A percentile compares a stretch with the other conserved stretches of the same genome.
These are phyloP conservation scores for Pythium grandisporangium DNA, from an alignment of 352 stramenopile genomes.

Conservation along the genomic window DNA sequence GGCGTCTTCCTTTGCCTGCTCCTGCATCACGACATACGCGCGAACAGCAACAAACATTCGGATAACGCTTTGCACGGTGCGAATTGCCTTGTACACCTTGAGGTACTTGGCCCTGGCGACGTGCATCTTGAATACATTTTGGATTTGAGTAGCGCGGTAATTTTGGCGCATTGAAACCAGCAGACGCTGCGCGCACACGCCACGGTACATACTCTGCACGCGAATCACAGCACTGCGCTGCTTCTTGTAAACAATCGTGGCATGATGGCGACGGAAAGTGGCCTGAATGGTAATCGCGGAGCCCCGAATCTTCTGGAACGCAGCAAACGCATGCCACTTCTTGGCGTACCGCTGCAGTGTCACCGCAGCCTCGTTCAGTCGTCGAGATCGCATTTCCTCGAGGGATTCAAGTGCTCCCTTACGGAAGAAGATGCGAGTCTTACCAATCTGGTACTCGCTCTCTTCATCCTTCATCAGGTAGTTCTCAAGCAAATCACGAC, in stretches of 20 bases:
- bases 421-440: constrained; percentile 92
- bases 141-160: constrained; percentile 71
- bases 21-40: constrained; percentile 59
- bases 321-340: constrained; percentile 66
- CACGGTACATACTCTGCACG: constrained; percentile 60
- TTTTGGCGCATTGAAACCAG: constrained; percentile 49
- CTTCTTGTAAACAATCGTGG: constrained; percentile 42
- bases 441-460: constrained; percentile 77
- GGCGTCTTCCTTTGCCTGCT: constrained; percentile 89
- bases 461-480: constrained; percentile 54
- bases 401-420: constrained; percentile 88
- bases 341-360: constrained; percentile 76
- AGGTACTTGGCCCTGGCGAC: constrained; percentile 50
- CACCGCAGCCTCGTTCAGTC: constrained; percentile 72
- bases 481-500: constrained; percentile 42
- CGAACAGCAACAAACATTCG: constrained; percentile 75
- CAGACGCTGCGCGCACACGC: constrained; percentile 47
- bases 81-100: constrained; percentile 56
- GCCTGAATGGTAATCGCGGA: constrained; percentile 55
- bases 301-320: constrained; percentile 47
- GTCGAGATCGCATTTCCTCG: constrained; percentile 76
- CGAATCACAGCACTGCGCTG: constrained; percentile 46
- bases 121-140: constrained; percentile 82
- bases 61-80: constrained; percentile 74
- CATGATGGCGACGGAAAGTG: constrained; percentile 32